A percentile compares a stretch with the other conserved stretches of the same genome.
Conservation (phyloP, 2,329 filamentous ascomycete genomes). For the Teratosphaeria zuluensis region DNA sequence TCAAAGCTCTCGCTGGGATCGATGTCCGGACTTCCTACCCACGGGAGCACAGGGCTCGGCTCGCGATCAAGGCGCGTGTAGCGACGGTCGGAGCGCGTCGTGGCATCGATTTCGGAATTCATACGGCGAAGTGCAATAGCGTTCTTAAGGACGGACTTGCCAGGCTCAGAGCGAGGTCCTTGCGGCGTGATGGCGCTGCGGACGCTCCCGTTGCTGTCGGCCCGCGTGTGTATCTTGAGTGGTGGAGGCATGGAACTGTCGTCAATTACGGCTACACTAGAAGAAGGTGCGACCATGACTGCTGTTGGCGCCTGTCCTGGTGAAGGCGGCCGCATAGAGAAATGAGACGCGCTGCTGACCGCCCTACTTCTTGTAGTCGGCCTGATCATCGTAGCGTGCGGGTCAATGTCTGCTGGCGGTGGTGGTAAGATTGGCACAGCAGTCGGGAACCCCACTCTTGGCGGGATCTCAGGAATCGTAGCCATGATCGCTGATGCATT, state of each 20-base stretch:
- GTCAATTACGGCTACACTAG: background rate
- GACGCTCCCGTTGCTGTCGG: background rate
- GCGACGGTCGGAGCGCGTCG: constrained; percentile 24
- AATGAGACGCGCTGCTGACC: background rate
- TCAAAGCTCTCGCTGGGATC: constrained; percentile 13
- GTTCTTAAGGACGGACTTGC: constrained; percentile 29
- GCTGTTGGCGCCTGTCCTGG: background rate
- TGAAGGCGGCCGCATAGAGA: background rate
- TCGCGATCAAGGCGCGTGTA: constrained; percentile 34
- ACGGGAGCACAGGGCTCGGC: constrained; percentile 25
- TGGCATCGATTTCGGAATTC: constrained; percentile 30
- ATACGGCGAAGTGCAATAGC: constrained; percentile 33
- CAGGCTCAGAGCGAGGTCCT: constrained; percentile 25
- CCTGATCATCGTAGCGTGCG: background rate
- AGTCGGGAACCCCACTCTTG: constrained; percentile 10
- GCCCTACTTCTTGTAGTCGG: background rate
- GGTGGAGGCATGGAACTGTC: background rate
- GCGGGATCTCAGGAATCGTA: constrained; percentile 7
- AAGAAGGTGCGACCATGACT: background rate
- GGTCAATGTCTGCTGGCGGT: constrained; percentile 2
- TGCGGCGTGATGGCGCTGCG: background rate
- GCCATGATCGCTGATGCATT: constrained; percentile 25
- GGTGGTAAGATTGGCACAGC: constrained; percentile 17
- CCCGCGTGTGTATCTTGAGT: background rate
- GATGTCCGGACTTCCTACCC: constrained; percentile 9